A percentile compares a stretch with the other conserved stretches of the same genome.
Evolutionary conservation across 2,329 filamentous ascomycete species (phyloP).

Genomic region (Nannizziopsis arthrosporioides): DNA sequence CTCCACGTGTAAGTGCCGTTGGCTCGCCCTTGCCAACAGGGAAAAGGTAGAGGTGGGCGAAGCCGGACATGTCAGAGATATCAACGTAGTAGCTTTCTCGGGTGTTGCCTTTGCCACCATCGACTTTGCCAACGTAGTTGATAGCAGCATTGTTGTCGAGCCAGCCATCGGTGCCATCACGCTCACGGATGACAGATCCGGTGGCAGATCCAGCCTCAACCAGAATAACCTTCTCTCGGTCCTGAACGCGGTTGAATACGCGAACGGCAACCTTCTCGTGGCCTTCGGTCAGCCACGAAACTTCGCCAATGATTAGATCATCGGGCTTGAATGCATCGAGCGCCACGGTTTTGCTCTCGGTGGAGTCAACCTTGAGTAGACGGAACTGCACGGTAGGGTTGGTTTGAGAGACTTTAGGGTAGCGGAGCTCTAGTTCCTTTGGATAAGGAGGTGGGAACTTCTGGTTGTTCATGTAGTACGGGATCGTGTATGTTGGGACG

Average conservation of each 20-base stretch:
- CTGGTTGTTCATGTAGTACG: conserved; percentile 53
- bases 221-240: conserved; percentile 50
- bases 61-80: conserved; percentile 53
- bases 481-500: conserved; percentile 53
- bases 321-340: conserved; percentile 49
- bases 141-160: conserved; percentile 42
- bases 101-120: conserved; percentile 21
- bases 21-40: conserved; percentile 45
- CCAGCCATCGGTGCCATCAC: conserved; percentile 51
- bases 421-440: conserved; percentile 50
- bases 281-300: conserved; percentile 53
- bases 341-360: conserved; percentile 36
- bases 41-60: conserved; percentile 55
- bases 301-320: conserved; percentile 55
- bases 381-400: conserved; percentile 55
- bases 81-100: conserved; percentile 50
- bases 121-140: conserved; percentile 34
- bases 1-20: conserved; percentile 49
- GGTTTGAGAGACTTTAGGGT: conserved; percentile 57
- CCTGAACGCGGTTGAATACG: conserved; percentile 58
- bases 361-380: conserved; percentile 43
- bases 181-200: conserved; percentile 42
- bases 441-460: conserved; percentile 51
- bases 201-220: conserved; percentile 43
- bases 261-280: conserved; percentile 53